Evolutionary conservation across 192 early-diverging fungal genomes (phyloP).

Genomic region (Coemansia sp.): DNA sequence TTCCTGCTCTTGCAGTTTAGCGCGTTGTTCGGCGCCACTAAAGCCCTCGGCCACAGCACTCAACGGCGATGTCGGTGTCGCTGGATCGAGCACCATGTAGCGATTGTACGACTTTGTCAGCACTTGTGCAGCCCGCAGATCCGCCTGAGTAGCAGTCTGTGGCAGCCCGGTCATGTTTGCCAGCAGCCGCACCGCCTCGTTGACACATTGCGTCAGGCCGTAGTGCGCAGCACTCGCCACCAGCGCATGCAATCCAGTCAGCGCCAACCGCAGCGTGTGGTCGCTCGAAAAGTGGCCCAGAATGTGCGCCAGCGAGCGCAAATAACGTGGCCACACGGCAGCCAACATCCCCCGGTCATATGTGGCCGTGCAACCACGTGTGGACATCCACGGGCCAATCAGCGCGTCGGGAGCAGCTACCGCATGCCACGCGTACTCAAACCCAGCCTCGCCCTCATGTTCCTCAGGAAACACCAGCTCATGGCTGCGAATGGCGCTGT

Average conservation of each 20-base stretch:
- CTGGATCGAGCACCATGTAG: slow-evolving; percentile 27
- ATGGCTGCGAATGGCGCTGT: slow-evolving; percentile 79
- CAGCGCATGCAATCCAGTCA: slow-evolving; percentile 35
- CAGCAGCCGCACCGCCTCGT: slow-evolving; percentile 73
- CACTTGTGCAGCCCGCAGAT: slow-evolving; percentile 29
- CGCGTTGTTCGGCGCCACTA: slow-evolving; percentile 23
- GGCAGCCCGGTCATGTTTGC: slow-evolving; percentile 73
- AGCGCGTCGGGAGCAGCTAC: slow-evolving; percentile 56
- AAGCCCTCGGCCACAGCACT: slow-evolving; percentile 37
- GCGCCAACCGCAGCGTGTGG: slow-evolving; percentile 26
- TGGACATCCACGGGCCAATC: slow-evolving; percentile 60
- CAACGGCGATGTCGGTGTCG: slow-evolving; percentile 36
- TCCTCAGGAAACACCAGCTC: slow-evolving; percentile 98
- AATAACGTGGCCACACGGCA: slow-evolving; percentile 68
- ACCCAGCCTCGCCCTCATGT: slow-evolving; percentile 90
- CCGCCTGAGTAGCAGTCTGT: slow-evolving; percentile 7
- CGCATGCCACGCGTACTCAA: slow-evolving; percentile 91
- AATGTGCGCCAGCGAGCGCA: slow-evolving; percentile 56
- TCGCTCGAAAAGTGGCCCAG: slow-evolving; percentile 23
- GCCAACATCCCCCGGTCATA: slow-evolving; percentile 84
- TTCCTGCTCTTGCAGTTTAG: slow-evolving; percentile 42
- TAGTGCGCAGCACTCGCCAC: slow-evolving; percentile 59
- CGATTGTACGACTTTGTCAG: slow-evolving; percentile 32
- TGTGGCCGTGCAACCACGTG: slow-evolving; percentile 49
- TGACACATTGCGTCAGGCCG: slow-evolving; percentile 72